These are phyloP conservation scores for Brassica napus DNA, from an alignment of 345 rosid genomes.

Conservation along the genomic window DNA sequence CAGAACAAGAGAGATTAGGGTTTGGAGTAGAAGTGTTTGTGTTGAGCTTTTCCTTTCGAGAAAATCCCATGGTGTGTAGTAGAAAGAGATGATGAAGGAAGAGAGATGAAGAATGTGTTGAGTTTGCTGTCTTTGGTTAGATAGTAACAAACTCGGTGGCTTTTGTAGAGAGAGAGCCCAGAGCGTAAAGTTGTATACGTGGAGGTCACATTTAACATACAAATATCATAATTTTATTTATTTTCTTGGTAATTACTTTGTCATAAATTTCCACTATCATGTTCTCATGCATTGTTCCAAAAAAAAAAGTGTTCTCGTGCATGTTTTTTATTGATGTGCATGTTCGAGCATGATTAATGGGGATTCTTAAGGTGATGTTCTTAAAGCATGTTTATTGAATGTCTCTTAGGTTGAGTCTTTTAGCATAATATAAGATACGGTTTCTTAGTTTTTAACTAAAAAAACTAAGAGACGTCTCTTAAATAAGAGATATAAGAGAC, in stretches of 20 bases:
- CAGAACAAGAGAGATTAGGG: conserved; percentile 11
- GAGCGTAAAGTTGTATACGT: conserved; percentile 14
- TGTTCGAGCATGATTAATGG: no score
- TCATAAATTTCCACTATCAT: conserved; percentile 1
- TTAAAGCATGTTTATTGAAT: no score
- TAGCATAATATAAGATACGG: no score
- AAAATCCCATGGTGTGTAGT: conserved; percentile 11
- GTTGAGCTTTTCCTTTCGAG: conserved; percentile 19
- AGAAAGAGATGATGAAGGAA: background rate
- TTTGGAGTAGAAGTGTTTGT: conserved; percentile 25
- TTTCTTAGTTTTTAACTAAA: no score
- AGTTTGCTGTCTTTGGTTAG: conserved; percentile 16
- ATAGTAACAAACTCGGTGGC: conserved; percentile 1
- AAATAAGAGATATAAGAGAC: no score
- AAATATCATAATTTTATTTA: background rate
- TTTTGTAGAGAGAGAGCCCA: conserved; percentile 18
- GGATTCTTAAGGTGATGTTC: no score
- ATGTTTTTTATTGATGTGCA: background rate
- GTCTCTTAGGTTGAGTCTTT: no score
- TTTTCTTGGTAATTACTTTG: background rate
- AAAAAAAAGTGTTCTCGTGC: background rate
- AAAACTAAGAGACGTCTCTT: no score
- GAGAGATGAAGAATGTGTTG: conserved; percentile 22
- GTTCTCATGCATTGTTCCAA: background rate
- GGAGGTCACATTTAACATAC: background rate